Base-by-base conservation (phyloP, 2,329 filamentous ascomycete species). In the Penicillium polonicum region DNA sequence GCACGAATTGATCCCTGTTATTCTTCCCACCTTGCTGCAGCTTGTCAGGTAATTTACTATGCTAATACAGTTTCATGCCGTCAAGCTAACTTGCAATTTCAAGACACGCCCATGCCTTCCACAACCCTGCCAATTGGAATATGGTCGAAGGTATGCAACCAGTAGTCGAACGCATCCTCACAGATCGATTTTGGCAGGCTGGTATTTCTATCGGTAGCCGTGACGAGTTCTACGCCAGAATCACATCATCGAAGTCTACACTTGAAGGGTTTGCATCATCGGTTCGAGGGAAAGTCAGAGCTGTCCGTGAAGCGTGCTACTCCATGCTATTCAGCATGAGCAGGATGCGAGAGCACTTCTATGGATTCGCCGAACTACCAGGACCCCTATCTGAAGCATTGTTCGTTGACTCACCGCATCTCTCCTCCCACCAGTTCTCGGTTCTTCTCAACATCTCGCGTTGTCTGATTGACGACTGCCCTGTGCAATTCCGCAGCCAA, bases 151-250 rank as follows among this genome's bases (percentile, higher is more conserved):
- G 95, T 42, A 88, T 95, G 80, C 87, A 87, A 58, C 78, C 83
- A 5, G 85, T 96, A 52, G 89, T 97, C 39, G 84, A 86, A 43
- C 85, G 90, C 23, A 91, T 97, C 21, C 79, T 99, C 23, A 96
- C 92, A 15, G 94, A 99, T 74, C 85, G 94, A 25, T 99, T 99
- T 73, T 99, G 94, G 94, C 94, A 99, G 79, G 91, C 92, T 7
- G 94, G 94, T 10, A 99, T 99, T 50, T 97, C 94, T 0, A 90
- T 88, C 60, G 94, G 96, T 27, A 97, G 91, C 67, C 92, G 94
- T 72, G 94, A 97, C 61, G 93, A 97, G 58, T 99, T 99, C 72
- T 97, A 97, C 74, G 90, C 91, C 33, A 86, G 91, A 41, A 93
- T 99, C 2, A 86, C 91, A 55, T 89, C 91, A 33, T 96, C 94